Percentiles rank a stretch among this genome's conserved stretches.
Evolutionary conservation across 2,329 filamentous ascomycete species (phyloP).

Genomic region (Nigrograna mackinnonii): DNA sequence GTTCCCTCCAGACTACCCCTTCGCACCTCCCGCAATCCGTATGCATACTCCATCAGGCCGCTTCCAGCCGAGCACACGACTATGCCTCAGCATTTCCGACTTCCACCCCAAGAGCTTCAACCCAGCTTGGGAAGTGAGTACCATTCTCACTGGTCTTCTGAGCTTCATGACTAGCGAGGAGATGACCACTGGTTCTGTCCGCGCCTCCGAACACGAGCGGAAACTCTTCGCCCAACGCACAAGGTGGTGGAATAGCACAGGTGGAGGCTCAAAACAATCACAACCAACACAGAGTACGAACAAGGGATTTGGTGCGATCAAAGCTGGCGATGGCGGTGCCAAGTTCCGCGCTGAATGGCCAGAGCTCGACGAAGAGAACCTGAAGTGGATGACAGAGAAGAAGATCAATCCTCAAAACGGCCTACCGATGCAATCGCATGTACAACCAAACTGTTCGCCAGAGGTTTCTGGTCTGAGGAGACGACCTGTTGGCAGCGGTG

Average conservation of each 20-base stretch:
- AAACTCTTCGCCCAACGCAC: constrained; percentile 76
- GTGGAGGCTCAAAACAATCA: constrained; percentile 71
- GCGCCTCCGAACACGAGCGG: constrained; percentile 75
- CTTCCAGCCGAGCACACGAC: constrained; percentile 88
- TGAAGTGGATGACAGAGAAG: constrained; percentile 86
- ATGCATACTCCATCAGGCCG: constrained; percentile 98
- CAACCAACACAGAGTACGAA: constrained; percentile 40
- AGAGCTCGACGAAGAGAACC: constrained; percentile 86
- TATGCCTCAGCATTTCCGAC: constrained; percentile 95
- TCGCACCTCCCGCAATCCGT: constrained; percentile 93
- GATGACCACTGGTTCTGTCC: constrained; percentile 93
- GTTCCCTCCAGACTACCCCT: constrained; percentile 96
- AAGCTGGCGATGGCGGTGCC: constrained; percentile 86
- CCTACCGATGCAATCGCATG: constrained; percentile 59
- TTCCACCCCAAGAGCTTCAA: constrained; percentile 99
- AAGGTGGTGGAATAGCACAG: constrained; percentile 96
- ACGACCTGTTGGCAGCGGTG: constrained; percentile 61
- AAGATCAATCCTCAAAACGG: constrained; percentile 80
- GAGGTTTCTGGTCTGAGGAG: constrained; percentile 66
- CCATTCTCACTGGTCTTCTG: constrained; percentile 89
- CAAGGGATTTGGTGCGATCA: constrained; percentile 73
- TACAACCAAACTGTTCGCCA: constrained; percentile 61
- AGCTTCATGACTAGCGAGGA: constrained; percentile 99
- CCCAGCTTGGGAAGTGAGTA: constrained; percentile 96
- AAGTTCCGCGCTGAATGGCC: constrained; percentile 92